Conservation (phyloP, 306 rosid genomes). For the Albizia julibrissin region DNA sequence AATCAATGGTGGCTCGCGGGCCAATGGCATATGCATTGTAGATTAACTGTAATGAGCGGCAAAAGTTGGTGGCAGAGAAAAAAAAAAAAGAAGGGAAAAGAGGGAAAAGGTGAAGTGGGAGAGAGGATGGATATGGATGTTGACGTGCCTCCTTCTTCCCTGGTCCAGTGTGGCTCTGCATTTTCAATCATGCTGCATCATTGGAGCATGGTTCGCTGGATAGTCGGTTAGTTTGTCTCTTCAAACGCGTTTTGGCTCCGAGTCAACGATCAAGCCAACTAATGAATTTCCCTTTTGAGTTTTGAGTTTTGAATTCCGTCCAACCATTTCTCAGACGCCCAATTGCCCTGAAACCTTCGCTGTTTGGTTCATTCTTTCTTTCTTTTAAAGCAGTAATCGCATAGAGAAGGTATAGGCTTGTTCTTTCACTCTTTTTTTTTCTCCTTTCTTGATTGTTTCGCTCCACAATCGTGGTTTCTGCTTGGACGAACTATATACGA, state of each 20-base stretch:
- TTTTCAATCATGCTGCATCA: constrained; percentile 35
- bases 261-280: background rate
- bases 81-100: background rate
- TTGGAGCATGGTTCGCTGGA: background rate
- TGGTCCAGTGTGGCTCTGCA: constrained; percentile 2
- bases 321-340: constrained; percentile 20
- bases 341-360: background rate
- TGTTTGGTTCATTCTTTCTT: background rate
- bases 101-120: background rate
- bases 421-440: background rate
- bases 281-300: background rate
- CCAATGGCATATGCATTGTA: background rate
- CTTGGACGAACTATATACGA: background rate
- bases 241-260: constrained; percentile 39
- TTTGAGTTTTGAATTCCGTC: constrained; percentile 26
- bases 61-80: background rate
- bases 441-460: background rate
- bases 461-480: background rate
- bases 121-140: background rate
- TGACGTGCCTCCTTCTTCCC: constrained; percentile 21
- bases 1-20: background rate
- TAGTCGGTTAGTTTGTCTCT: constrained; percentile 32
- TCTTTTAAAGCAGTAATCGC: background rate
- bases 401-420: constrained; percentile 35
- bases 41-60: background rate